A percentile compares a stretch with the other conserved stretches of the same genome.
phyloP scores from a whole-genome alignment of 164 flowering plant species.

The Stephania yunnanensis region DNA sequence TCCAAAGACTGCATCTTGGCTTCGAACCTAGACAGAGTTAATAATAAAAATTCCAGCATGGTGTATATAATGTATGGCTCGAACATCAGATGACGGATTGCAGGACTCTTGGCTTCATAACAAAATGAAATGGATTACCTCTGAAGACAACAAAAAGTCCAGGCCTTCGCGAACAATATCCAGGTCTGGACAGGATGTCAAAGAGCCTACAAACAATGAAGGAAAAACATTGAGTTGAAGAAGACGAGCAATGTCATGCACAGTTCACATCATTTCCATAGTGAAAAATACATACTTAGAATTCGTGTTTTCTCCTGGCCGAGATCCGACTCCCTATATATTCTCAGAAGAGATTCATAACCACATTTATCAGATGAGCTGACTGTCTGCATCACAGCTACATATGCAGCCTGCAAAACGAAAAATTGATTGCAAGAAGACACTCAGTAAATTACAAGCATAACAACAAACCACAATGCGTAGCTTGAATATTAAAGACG shows the following conservation, averaged over 20 bases:
- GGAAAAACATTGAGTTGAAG: neutral
- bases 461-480: neutral
- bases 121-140: slow-evolving; percentile 39
- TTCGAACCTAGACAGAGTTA: slow-evolving; percentile 60
- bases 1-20: slow-evolving; percentile 82
- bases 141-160: slow-evolving; percentile 70
- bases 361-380: slow-evolving; percentile 53
- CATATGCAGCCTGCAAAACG: slow-evolving; percentile 69
- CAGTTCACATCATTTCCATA: neutral
- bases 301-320: slow-evolving; percentile 48
- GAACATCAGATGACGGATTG: neutral
- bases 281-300: neutral
- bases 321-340: slow-evolving; percentile 85
- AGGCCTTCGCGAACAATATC: slow-evolving; percentile 70
- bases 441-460: neutral
- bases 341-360: slow-evolving; percentile 68
- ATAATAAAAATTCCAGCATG: neutral
- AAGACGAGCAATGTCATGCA: neutral
- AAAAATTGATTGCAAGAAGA: no score
- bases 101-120: neutral
- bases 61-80: neutral
- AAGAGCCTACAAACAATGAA: slow-evolving; percentile 46
- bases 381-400: slow-evolving; percentile 41
- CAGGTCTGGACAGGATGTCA: slow-evolving; percentile 70
- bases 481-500: neutral